Percentiles rank a stretch among this genome's conserved stretches.
phyloP scores from a whole-genome alignment of 2,329 filamentous ascomycete genomes.

The Rutstroemia sp. region DNA sequence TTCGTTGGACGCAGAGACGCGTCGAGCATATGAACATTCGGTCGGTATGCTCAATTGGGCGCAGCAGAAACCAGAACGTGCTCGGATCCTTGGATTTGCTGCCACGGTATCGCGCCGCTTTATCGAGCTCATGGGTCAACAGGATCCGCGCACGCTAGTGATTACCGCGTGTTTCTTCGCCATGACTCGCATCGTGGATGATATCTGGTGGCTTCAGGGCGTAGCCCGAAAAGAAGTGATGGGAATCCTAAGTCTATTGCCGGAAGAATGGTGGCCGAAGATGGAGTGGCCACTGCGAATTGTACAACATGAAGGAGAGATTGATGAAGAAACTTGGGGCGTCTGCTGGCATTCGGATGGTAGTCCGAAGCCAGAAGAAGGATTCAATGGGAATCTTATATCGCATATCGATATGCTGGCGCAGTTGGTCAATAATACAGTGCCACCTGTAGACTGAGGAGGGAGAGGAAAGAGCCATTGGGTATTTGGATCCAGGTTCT shows the following conservation, averaged over 20 bases:
- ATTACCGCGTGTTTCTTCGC: conserved; percentile 28
- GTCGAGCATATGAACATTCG: conserved; percentile 54
- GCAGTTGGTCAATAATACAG: conserved; percentile 18
- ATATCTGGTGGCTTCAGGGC: conserved; percentile 60
- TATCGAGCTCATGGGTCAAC: conserved; percentile 50
- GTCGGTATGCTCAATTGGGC: conserved; percentile 62
- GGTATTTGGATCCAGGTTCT: too few relatives aligned
- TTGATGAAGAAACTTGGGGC: conserved; percentile 27
- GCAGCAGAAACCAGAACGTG: conserved; percentile 51
- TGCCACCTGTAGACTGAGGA: conserved; percentile 21
- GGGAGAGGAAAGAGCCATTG: neutral
- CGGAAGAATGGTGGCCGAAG: conserved; percentile 25
- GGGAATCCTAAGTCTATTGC: conserved; percentile 34
- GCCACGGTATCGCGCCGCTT: conserved; percentile 56
- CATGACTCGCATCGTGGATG: conserved; percentile 24
- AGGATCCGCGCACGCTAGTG: conserved; percentile 35
- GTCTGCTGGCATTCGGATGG: conserved; percentile 6
- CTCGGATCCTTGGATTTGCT: conserved; percentile 54
- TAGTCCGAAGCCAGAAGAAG: conserved; percentile 12
- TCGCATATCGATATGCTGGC: conserved; percentile 24
- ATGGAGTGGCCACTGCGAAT: conserved; percentile 29
- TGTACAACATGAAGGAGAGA: conserved; percentile 23
- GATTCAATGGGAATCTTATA: conserved; percentile 11
- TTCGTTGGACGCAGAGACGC: conserved; percentile 28
- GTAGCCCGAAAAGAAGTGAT: conserved; percentile 59